Evolutionary conservation across 805 yeast genomes (phyloP), one percentile per base, ranked within the genome.

Genomic region (Saccharomycopsis fibuligera): DNA sequence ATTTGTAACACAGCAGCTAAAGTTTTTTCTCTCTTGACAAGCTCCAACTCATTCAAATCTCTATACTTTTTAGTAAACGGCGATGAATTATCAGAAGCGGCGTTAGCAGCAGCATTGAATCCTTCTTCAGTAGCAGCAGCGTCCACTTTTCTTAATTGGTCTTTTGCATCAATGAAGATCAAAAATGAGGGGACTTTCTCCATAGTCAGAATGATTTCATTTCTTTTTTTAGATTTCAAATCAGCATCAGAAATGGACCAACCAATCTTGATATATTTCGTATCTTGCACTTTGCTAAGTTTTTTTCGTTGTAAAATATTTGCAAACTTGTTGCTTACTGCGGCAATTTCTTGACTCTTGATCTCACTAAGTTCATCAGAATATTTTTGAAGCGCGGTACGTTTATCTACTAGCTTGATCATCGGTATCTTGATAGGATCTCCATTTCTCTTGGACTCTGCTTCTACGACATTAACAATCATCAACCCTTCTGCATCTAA

Each of bases 231-330:
- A 9, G 29, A 29, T 17, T 14, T 24, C 29, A 51, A 46, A 39
- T 51, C 51, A 16, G 42, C 12, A 30, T 51, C 48, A 12, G 52
- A 48, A 21, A 51, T 51, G 14, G 43, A 14, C 54, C 54, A 51
- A 16, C 54, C 37, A 2, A 51, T 14, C 29, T 51, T 51, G 25
- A 51, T 36, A 12, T 25, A 23, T 39, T 48, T 48, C 16, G 27
- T 24, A 14, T 33, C 41, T 36, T 31, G 33, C n/a, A n/a, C n/a
- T 27, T 35, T 49, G n/a, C 33, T 19, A 16, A 33, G 19, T 38
- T 38, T 37, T 38, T 31, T 37, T 33, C 16, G 24, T n/a, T 31
- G 36, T 21, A 31, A 16, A 36, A 42, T 47, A 35, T 31, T 30
- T 4, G 51, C 52, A 37, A 44, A 48, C 21, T 40, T 44, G 17